phyloP scores from a whole-genome alignment of 768 basidiomycete species.

The Pisolithus albus region DNA sequence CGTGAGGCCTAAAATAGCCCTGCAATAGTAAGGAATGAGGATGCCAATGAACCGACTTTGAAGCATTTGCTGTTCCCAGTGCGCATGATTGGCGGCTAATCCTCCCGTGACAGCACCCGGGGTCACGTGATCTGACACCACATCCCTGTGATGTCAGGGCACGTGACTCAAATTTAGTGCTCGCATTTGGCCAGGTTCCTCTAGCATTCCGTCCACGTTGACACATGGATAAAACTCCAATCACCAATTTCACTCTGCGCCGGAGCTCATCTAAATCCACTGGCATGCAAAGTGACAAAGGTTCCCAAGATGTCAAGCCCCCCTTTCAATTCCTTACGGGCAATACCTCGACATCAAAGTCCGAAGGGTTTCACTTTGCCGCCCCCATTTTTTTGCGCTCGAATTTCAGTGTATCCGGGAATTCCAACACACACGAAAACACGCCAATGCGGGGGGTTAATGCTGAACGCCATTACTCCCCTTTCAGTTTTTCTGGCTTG shows the following conservation, averaged over 20 bases:
- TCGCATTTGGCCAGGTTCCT: no score
- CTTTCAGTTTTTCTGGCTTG: constrained; percentile 7
- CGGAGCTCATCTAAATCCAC: neutral
- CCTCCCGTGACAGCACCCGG: constrained; percentile 30
- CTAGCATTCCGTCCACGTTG: neutral
- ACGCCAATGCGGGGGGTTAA: constrained; percentile 5
- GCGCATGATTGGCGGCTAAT: constrained; percentile 65
- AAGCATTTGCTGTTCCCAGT: neutral
- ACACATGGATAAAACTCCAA: neutral
- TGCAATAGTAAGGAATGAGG: constrained; percentile 34
- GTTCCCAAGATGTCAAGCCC: neutral
- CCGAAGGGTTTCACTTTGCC: constrained; percentile 3
- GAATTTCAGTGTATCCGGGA: constrained; percentile 4
- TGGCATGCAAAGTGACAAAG: neutral
- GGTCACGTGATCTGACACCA: no score
- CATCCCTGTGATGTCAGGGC: no score
- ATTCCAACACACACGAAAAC: constrained; percentile 6
- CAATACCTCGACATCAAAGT: constrained; percentile 5
- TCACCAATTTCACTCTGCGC: neutral
- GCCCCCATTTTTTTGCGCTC: constrained; percentile 6
- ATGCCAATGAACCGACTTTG: constrained; percentile 67
- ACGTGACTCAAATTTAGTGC: no score
- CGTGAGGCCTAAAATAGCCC: no score
- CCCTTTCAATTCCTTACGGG: constrained; percentile 15
- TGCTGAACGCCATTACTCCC: constrained; percentile 3